phyloP scores from a whole-genome alignment of 192 early-diverging fungal genomes.

The Phlyctochytrium arcticum region DNA sequence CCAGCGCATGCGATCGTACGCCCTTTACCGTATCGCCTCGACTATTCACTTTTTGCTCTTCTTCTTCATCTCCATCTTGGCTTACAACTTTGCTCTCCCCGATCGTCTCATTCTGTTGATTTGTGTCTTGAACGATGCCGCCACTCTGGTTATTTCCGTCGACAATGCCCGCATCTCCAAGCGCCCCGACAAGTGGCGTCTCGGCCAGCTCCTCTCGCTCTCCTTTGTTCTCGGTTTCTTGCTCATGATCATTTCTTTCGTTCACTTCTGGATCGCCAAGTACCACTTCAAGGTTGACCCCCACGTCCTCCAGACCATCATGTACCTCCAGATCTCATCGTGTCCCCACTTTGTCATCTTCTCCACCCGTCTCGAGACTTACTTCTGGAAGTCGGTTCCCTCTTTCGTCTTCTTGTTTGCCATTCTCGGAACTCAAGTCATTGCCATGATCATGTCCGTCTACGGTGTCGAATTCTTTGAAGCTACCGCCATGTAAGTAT shows the following conservation, averaged over 20 bases:
- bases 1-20: conserved; percentile 92
- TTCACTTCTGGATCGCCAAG: conserved; percentile 73
- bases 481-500: conserved; percentile 26
- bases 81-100: conserved; percentile 78
- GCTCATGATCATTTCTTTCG: conserved; percentile 63
- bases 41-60: conserved; percentile 93
- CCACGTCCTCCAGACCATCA: conserved; percentile 73
- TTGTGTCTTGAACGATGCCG: conserved; percentile 88
- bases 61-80: conserved; percentile 84
- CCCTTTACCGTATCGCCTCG: conserved; percentile 92
- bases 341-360: conserved; percentile 94
- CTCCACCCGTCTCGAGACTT: conserved; percentile 81
- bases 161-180: conserved; percentile 79
- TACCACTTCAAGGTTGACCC: conserved; percentile 47
- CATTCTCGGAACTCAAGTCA: conserved; percentile 82
- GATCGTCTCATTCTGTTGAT: conserved; percentile 83
- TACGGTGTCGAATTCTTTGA: conserved; percentile 47
- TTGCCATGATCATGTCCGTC: conserved; percentile 85
- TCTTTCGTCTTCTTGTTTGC: conserved; percentile 69
- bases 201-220: conserved; percentile 81
- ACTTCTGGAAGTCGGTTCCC: conserved; percentile 84
- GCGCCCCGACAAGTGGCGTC: conserved; percentile 83
- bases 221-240: conserved; percentile 75
- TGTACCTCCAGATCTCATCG: conserved; percentile 91
- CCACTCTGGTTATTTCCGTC: conserved; percentile 88